phyloP scores from a whole-genome alignment of 441 rosid species.

The Populus hybrid region DNA sequence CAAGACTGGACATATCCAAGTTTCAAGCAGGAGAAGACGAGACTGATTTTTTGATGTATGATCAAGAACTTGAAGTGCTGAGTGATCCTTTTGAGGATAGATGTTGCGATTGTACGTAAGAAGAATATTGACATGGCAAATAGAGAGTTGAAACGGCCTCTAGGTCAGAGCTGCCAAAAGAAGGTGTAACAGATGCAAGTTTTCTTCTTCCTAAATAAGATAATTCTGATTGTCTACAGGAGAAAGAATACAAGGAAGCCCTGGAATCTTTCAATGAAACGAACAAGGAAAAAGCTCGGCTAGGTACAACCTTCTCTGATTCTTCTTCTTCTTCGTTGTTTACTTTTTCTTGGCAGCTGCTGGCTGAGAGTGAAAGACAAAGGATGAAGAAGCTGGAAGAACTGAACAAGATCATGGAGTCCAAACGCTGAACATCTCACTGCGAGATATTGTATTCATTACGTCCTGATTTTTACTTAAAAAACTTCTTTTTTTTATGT shows the following conservation, averaged over 20 bases:
- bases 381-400: conserved; percentile 75
- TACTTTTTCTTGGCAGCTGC: conserved; percentile 34
- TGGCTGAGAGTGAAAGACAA: conserved; percentile 58
- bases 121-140: conserved; percentile 56
- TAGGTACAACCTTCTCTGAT: too few species aligned
- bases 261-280: conserved; percentile 66
- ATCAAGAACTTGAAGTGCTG: conserved; percentile 66
- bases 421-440: conserved; percentile 16
- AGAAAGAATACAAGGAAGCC: conserved; percentile 71
- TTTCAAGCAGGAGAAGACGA: conserved; percentile 78
- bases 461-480: too few species aligned
- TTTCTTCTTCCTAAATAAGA: background rate
- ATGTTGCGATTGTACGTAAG: conserved; percentile 61
- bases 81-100: conserved; percentile 78
- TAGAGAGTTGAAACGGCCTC: conserved; percentile 55
- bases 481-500: too few species aligned
- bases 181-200: conserved; percentile 40
- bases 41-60: conserved; percentile 31
- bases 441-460: background rate
- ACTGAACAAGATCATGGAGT: conserved; percentile 51
- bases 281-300: conserved; percentile 63
- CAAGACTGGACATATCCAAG: conserved; percentile 47
- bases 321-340: background rate
- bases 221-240: conserved; percentile 29
- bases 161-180: conserved; percentile 84